Evolutionary conservation across 164 flowering plant species (phyloP), one percentile per base, ranked within the genome.

Genomic region (Liriodendron chinense): DNA sequence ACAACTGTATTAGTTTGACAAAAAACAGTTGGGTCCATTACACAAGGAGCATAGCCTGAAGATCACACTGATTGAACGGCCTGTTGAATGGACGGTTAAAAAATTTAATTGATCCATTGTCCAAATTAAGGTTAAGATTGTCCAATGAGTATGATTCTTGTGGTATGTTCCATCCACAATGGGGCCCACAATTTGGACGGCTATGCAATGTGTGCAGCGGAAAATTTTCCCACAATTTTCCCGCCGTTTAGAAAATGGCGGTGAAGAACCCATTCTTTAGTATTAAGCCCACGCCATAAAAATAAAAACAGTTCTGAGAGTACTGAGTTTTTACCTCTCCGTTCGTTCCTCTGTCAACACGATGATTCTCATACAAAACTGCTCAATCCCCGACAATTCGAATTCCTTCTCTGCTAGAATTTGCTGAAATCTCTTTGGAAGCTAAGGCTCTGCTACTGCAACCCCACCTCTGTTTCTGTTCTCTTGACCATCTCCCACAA

Each of bases 401-500:
- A 56, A 16, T 59, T 61, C 20, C 48, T 34, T 61, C 34, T 26
- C 61, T 34, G 23, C 28, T 72, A 23, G 18, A 34, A 28, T 57
- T 12, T 49, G 22, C 9, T 70, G 61, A 16, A 16, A 23, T 24
- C 57, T 69, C 7, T 69, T n/a, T 82, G 69, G 49, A 48, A 72
- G 49, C 48, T 75, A 25, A 47, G 43, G 65, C 59, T 57, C 47
- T 21, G 21, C 43, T 65, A 12, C 68, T 23, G 28, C 57, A 14
- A 34, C 68, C 26, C 73, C 64, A 25, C 47, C 56, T 49, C 64
- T 70, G 62, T 65, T 79, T 78, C 76, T 82, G 25, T 50, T 77
- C 67, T 69, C 77, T 68, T 68, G 79, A 78, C 74, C 16, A 9
- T 65, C 71, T 79, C 83, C 82, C 69, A 78, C 82, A 68, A 69